A percentile compares a stretch with the other conserved stretches of the same genome.
Evolutionary conservation across 176 grass and related monocot species (phyloP).

Genomic region (Rhynchospora tenuis): DNA sequence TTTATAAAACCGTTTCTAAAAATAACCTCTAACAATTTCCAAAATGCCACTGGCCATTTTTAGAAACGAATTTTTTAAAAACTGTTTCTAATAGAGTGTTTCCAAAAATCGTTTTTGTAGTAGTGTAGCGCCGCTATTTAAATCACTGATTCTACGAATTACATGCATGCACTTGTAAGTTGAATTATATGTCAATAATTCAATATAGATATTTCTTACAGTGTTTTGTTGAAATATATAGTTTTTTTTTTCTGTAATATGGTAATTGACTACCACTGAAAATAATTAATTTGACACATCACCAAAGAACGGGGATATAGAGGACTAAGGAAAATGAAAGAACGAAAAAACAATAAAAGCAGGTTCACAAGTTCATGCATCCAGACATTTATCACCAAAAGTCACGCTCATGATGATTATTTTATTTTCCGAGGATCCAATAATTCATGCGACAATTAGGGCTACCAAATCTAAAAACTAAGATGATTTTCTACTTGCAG

Average conservation of each 20-base stretch:
- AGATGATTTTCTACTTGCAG: neutral
- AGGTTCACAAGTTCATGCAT: neutral
- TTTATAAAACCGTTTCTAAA: too few species aligned
- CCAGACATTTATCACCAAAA: neutral
- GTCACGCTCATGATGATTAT: neutral
- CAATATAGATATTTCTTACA: neutral
- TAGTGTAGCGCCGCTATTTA: too few species aligned
- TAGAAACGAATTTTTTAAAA: too few species aligned
- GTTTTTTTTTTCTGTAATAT: neutral
- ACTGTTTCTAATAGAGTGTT: too few species aligned
- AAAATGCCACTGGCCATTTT: too few species aligned
- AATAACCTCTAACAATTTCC: too few species aligned
- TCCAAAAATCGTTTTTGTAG: too few species aligned
- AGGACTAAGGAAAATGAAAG: neutral
- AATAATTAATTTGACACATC: neutral
- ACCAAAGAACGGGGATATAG: neutral
- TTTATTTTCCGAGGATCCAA: neutral
- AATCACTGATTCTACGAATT: neutral
- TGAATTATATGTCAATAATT: too few species aligned
- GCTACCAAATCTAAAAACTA: neutral
- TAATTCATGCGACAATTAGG: neutral
- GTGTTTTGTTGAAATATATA: neutral
- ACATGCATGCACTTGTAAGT: neutral
- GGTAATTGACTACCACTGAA: neutral
- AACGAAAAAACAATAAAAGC: neutral